A percentile compares a stretch with the other conserved stretches of the same genome.
These are phyloP conservation scores for Craterostigma plantagineum DNA, from an alignment of 257 asterid species.

Conservation along the genomic window DNA sequence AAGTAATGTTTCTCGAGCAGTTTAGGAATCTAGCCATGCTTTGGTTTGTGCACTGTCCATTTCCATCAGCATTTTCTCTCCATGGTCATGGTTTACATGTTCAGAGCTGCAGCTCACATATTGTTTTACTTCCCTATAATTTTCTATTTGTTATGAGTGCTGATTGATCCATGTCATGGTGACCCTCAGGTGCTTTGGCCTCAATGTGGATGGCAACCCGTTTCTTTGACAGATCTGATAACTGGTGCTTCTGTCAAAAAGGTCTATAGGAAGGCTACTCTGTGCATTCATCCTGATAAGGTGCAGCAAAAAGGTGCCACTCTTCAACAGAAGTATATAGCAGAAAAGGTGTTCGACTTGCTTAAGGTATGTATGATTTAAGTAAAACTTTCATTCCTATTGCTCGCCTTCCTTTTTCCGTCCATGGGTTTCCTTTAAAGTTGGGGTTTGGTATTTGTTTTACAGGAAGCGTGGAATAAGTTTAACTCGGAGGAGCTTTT, in stretches of 20 bases:
- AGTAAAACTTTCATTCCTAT: too few species aligned
- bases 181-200: constrained; percentile 92
- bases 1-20: neutral
- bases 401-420: neutral
- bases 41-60: too few species aligned
- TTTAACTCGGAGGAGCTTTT: constrained; percentile 99
- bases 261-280: constrained; percentile 86
- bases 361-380: too few species aligned
- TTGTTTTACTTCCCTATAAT: neutral
- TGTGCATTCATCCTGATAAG: constrained; percentile 97
- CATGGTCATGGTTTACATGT: too few species aligned
- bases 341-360: constrained; percentile 96
- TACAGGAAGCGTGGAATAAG: constrained; percentile 98
- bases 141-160: neutral
- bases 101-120: neutral
- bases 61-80: too few species aligned
- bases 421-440: constrained; percentile 9
- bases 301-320: constrained; percentile 99
- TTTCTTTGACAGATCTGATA: constrained; percentile 91
- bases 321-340: constrained; percentile 90
- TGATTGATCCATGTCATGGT: constrained; percentile 6
- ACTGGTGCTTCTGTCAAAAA: constrained; percentile 84
- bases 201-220: constrained; percentile 98
- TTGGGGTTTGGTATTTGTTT: constrained; percentile 12
- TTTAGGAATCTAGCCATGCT: neutral